Percentiles rank a stretch among this genome's conserved stretches.
Conservation (phyloP, 2,329 filamentous ascomycete species). For the Neofusicoccum parvum region DNA sequence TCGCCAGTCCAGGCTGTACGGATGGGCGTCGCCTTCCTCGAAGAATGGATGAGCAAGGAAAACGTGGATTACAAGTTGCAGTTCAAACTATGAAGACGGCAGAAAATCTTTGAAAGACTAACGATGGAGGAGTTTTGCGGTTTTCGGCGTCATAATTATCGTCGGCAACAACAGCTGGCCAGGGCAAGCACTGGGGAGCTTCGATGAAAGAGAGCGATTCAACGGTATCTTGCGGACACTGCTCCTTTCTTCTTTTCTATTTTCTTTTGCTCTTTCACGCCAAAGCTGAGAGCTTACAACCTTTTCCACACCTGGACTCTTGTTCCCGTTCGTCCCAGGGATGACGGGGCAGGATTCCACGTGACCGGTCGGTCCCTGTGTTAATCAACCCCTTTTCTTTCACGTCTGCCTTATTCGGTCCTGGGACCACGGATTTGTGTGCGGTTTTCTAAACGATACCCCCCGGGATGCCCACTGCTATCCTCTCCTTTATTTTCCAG, state of each 20-base stretch:
- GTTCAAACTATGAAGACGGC: conserved; percentile 3
- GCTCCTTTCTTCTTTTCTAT: background rate
- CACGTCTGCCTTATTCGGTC: background rate
- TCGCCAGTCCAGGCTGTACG: conserved; percentile 48
- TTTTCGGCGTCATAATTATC: background rate
- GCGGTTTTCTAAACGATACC: conserved; percentile 9
- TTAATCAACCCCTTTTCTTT: background rate
- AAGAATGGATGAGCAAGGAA: conserved; percentile 41
- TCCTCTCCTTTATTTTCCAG: background rate
- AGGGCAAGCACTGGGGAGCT: background rate
- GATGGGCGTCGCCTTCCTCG: conserved; percentile 45
- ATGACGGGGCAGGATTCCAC: background rate
- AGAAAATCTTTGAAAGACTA: background rate
- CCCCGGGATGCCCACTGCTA: conserved; percentile 11
- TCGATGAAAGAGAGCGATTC: background rate
- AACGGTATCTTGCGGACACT: background rate
- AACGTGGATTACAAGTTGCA: conserved; percentile 21
- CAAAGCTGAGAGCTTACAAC: background rate
- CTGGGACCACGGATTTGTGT: background rate
- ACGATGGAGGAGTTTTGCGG: background rate
- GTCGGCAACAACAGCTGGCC: background rate
- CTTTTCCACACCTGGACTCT: background rate
- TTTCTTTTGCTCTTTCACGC: background rate
- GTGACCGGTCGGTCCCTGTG: background rate
- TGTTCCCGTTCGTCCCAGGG: background rate